Conservation (phyloP, 345 rosid genomes). For the Orychophragmus violaceus region DNA sequence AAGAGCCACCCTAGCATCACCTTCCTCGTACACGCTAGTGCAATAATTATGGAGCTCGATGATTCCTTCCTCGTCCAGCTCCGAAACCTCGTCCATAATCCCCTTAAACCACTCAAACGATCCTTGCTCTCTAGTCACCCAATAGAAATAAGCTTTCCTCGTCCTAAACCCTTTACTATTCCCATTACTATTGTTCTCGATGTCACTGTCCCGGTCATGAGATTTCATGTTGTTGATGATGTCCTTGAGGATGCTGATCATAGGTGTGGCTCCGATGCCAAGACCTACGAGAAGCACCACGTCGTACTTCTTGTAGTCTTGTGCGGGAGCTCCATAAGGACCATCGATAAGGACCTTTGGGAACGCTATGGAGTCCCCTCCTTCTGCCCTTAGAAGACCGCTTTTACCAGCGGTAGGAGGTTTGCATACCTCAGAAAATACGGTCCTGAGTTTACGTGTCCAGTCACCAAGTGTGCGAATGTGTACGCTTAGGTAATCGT, state of each 20-base stretch:
- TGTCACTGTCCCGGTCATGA: constrained; percentile 15
- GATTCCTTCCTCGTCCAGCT: constrained; percentile 57
- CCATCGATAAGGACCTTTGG: constrained; percentile 83
- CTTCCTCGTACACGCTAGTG: constrained; percentile 92
- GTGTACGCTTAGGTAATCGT: constrained; percentile 80
- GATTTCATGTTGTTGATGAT: constrained; percentile 69
- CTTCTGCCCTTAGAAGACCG: constrained; percentile 62
- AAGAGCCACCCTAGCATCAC: constrained; percentile 82
- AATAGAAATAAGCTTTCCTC: constrained; percentile 76
- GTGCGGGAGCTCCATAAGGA: constrained; percentile 90
- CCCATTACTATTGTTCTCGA: constrained; percentile 27
- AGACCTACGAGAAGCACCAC: constrained; percentile 81
- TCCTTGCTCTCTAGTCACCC: constrained; percentile 93
- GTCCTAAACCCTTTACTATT: constrained; percentile 44
- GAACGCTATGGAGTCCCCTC: constrained; percentile 43
- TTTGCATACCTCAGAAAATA: constrained; percentile 75
- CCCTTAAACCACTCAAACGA: constrained; percentile 97
- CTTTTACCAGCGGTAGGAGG: constrained; percentile 58
- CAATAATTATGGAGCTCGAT: constrained; percentile 87
- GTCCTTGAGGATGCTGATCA: constrained; percentile 90
- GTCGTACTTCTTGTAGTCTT: constrained; percentile 87
- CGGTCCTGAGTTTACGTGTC: constrained; percentile 70
- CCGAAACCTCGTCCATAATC: constrained; percentile 85
- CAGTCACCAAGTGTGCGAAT: constrained; percentile 84
- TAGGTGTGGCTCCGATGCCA: constrained; percentile 91